Conservation (phyloP, 345 rosid genomes). For the Barbarea vulgaris region DNA sequence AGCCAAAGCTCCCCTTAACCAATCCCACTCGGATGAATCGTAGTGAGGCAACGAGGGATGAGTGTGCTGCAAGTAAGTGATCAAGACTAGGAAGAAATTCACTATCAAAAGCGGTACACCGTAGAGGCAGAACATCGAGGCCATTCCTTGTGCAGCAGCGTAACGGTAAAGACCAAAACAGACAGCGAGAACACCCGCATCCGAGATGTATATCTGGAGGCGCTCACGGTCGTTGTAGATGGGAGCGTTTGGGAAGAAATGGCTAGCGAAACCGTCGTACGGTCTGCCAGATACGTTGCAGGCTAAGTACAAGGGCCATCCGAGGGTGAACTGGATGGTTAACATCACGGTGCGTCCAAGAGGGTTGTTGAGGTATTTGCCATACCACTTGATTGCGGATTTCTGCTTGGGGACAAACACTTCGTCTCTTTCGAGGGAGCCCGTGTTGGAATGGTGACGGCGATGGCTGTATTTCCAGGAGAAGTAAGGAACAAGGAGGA, state of each 20-base stretch:
- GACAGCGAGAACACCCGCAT: slow-evolving; percentile 64
- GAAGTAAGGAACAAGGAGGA: slow-evolving; percentile 85
- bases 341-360: slow-evolving; percentile 58
- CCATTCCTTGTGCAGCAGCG: slow-evolving; percentile 56
- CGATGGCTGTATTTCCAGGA: slow-evolving; percentile 95
- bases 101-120: slow-evolving; percentile 77
- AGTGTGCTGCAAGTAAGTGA: slow-evolving; percentile 90
- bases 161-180: slow-evolving; percentile 59
- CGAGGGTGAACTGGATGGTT: slow-evolving; percentile 57
- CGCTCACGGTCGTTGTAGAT: slow-evolving; percentile 77
- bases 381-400: slow-evolving; percentile 51
- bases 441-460: slow-evolving; percentile 91
- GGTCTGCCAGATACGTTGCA: slow-evolving; percentile 85
- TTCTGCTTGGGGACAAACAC: slow-evolving; percentile 83
- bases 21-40: slow-evolving; percentile 83
- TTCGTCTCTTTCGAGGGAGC: slow-evolving; percentile 81
- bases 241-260: slow-evolving; percentile 76
- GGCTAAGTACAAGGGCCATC: slow-evolving; percentile 84
- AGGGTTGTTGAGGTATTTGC: slow-evolving; percentile 77
- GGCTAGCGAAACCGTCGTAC: slow-evolving; percentile 72
- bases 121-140: slow-evolving; percentile 60
- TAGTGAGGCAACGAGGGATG: slow-evolving; percentile 86
- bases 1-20: slow-evolving; percentile 84
- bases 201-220: slow-evolving; percentile 69
- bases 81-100: slow-evolving; percentile 65